Evolutionary conservation across 345 rosid species (phyloP).

Genomic region (Anastatica hierochuntica): DNA sequence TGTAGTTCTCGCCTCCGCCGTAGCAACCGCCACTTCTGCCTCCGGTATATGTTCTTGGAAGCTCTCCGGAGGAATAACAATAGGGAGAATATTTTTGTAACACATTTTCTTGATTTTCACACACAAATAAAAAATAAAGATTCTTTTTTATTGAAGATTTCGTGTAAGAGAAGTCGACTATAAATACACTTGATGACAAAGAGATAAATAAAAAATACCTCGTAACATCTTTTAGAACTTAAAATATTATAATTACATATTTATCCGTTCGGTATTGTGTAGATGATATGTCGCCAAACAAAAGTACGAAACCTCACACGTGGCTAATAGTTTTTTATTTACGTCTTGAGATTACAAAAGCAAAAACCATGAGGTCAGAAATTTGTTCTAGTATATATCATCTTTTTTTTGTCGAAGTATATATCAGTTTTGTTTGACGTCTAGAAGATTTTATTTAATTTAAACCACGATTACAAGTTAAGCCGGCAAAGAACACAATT

Average conservation of each 20-base stretch:
- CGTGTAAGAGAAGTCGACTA: conserved; percentile 18
- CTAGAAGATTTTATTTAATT: too few relatives aligned
- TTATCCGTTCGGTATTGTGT: conserved; percentile 17
- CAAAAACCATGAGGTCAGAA: conserved; percentile 16
- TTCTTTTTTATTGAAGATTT: conserved; percentile 1
- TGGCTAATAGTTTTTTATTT: conserved; percentile 9
- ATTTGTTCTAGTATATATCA: conserved; percentile 7
- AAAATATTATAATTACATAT: conserved; percentile 9
- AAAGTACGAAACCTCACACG: conserved; percentile 9
- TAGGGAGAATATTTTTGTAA: conserved; percentile 12
- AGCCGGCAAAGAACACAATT: too few relatives aligned
- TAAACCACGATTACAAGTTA: too few relatives aligned
- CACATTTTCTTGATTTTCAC: conserved; percentile 14
- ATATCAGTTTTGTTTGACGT: too few relatives aligned
- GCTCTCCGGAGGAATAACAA: neutral
- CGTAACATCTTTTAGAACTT: neutral
- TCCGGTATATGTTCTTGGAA: neutral
- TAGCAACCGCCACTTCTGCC: conserved; percentile 10
- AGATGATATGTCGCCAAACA: conserved; percentile 8
- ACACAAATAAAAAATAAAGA: neutral
- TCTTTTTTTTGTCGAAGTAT: neutral
- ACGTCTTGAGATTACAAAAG: neutral
- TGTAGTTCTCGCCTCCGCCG: conserved; percentile 9
- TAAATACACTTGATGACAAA: too few relatives aligned
- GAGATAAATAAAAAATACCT: neutral